These are phyloP conservation scores for Botrytis hyacinthi DNA, from an alignment of 2,329 filamentous ascomycete species.

Conservation along the genomic window DNA sequence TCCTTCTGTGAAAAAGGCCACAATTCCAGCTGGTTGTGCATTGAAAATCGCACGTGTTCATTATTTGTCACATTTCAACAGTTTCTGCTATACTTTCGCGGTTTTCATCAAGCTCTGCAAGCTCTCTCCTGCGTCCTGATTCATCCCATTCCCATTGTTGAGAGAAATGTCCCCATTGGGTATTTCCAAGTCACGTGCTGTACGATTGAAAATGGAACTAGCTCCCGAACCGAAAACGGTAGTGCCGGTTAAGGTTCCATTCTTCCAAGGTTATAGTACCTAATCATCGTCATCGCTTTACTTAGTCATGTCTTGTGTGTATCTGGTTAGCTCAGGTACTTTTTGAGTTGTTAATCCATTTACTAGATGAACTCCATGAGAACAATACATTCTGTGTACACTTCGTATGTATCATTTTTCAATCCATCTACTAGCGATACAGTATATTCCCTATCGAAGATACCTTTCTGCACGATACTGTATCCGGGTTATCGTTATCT, in stretches of 20 bases:
- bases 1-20: neutral
- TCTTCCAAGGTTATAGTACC: neutral
- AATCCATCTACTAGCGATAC: neutral
- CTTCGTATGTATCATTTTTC: too few relatives aligned
- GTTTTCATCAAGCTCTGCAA: neutral
- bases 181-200: neutral
- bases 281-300: neutral
- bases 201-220: neutral
- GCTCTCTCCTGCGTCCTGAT: neutral
- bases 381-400: neutral
- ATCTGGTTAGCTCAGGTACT: neutral
- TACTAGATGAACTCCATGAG: neutral
- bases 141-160: neutral
- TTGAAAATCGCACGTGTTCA: neutral
- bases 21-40: neutral
- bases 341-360: neutral
- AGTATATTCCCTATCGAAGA: neutral
- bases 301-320: neutral
- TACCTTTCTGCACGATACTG: neutral
- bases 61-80: neutral
- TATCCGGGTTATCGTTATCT: too few relatives aligned
- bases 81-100: neutral
- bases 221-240: neutral
- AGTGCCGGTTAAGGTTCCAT: neutral
- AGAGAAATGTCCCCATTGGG: neutral